These are phyloP conservation scores for Nyssa sinensis DNA, from an alignment of 148 eudicot species.

Conservation along the genomic window DNA sequence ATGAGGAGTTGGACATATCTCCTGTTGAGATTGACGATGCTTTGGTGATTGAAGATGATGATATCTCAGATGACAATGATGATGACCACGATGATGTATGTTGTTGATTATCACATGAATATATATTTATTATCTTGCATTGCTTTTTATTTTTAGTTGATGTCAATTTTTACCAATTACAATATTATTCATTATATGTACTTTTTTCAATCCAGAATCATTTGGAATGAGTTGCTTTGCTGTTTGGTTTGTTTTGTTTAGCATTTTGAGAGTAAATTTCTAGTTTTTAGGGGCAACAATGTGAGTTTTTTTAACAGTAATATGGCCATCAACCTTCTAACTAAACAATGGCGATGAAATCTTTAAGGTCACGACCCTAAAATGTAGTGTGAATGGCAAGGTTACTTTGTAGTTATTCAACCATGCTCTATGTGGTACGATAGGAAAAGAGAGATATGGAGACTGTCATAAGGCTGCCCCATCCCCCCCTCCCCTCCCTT, in stretches of 20 bases:
- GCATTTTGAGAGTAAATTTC: neutral
- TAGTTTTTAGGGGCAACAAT: neutral
- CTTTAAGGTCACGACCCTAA: neutral
- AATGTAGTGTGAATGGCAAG: neutral
- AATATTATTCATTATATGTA: neutral
- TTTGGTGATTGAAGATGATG: conserved; percentile 91
- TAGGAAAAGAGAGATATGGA: neutral
- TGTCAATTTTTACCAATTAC: neutral
- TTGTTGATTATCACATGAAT: neutral
- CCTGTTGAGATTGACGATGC: conserved; percentile 91
- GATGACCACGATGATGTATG: conserved; percentile 94
- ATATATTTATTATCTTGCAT: neutral
- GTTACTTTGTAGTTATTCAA: neutral
- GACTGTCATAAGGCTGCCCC: neutral
- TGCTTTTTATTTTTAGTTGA: neutral
- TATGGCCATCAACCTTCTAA: neutral
- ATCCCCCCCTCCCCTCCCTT: too few relatives aligned
- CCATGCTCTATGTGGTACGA: neutral
- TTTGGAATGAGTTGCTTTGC: neutral
- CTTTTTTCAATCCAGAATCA: neutral
- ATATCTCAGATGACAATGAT: conserved; percentile 86
- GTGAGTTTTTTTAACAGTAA: neutral
- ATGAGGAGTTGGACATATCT: conserved; percentile 86
- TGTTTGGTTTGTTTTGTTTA: neutral
- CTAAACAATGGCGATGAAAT: neutral